These are phyloP conservation scores for Pleurotus platypus DNA, from an alignment of 768 basidiomycete genomes.

Conservation along the genomic window DNA sequence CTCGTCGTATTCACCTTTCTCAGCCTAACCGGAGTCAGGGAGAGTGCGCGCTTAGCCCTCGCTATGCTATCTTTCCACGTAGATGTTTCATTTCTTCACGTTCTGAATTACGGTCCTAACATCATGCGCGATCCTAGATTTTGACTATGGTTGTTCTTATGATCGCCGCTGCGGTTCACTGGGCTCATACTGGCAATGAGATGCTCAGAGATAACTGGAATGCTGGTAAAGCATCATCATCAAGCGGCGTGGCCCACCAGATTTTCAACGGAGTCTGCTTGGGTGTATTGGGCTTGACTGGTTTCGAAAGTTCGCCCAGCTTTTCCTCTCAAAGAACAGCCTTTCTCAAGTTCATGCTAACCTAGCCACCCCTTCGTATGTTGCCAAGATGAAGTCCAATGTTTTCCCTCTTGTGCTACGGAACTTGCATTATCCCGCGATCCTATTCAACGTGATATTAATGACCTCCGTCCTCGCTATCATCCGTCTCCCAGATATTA, in stretches of 20 bases:
- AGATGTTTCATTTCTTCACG: conserved; percentile 15
- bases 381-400: conserved; percentile 54
- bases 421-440: conserved; percentile 59
- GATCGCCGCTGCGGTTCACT: conserved; percentile 45
- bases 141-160: conserved; percentile 54
- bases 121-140: conserved; percentile 30
- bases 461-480: conserved; percentile 60
- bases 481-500: conserved; percentile 47
- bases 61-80: conserved; percentile 60
- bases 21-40: conserved; percentile 56
- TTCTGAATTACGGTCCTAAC: conserved; percentile 6
- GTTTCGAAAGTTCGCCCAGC: conserved; percentile 55
- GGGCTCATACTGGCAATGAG: conserved; percentile 43
- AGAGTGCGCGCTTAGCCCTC: conserved; percentile 60
- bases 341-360: too few relatives aligned
- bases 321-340: background rate
- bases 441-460: conserved; percentile 51
- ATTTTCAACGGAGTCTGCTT: conserved; percentile 68
- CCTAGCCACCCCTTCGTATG: conserved; percentile 60
- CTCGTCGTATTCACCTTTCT: conserved; percentile 50
- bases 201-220: conserved; percentile 58
- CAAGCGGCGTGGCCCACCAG: conserved; percentile 33
- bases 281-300: conserved; percentile 70
- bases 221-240: conserved; percentile 26
- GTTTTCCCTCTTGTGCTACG: conserved; percentile 57